A percentile compares a stretch with the other conserved stretches of the same genome.
Evolutionary conservation across 177 flowering plant genomes (phyloP).

Genomic region (Vitis hybrid): DNA sequence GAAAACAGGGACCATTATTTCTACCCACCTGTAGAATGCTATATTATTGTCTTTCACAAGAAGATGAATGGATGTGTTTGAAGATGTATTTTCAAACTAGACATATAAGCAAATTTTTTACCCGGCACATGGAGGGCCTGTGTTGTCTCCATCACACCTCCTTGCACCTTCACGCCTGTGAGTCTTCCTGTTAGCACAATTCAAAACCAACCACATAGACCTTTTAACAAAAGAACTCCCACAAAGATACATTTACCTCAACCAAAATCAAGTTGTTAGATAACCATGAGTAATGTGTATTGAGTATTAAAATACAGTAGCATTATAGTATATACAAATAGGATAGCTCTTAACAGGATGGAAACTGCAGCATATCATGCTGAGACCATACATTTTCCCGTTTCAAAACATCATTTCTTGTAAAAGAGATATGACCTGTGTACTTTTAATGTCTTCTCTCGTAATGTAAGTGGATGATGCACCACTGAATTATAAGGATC

Average conservation of each 20-base stretch:
- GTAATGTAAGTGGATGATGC: slow-evolving; percentile 26
- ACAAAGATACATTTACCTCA: neutral
- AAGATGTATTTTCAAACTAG: neutral
- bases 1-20: slow-evolving; percentile 60
- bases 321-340: too few relatives aligned
- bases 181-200: slow-evolving; percentile 42
- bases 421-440: slow-evolving; percentile 27
- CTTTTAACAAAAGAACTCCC: neutral
- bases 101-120: slow-evolving; percentile 16
- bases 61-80: neutral
- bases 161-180: slow-evolving; percentile 36
- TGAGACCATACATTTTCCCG: neutral
- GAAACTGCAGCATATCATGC: neutral
- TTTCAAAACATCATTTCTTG: neutral
- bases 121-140: slow-evolving; percentile 84
- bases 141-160: slow-evolving; percentile 54
- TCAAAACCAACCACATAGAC: neutral
- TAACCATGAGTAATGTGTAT: too few relatives aligned
- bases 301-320: too few relatives aligned
- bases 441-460: slow-evolving; percentile 12
- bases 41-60: neutral
- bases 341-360: neutral
- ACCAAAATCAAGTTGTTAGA: neutral
- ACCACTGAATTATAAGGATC: slow-evolving; percentile 23
- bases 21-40: slow-evolving; percentile 32